These are phyloP conservation scores for Phytophthora sojae DNA, from an alignment of 352 stramenopile genomes.

Conservation along the genomic window DNA sequence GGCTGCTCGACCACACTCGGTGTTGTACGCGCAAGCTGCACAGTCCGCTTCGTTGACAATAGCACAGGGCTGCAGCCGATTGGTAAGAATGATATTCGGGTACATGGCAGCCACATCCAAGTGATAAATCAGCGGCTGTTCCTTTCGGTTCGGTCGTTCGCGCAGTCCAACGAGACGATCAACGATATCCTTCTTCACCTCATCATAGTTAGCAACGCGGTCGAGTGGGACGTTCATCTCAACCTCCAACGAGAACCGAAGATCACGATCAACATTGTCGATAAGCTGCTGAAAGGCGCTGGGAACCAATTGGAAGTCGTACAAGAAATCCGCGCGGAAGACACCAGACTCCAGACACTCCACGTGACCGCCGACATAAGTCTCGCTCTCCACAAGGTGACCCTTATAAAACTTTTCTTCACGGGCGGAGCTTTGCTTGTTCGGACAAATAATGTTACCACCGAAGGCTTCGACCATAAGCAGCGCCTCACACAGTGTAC, in stretches of 20 bases:
- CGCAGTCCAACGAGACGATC: conserved; percentile 94
- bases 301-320: conserved; percentile 97
- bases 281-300: conserved; percentile 96
- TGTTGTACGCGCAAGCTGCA: conserved; percentile 96
- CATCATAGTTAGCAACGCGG: conserved; percentile 91
- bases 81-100: conserved; percentile 99
- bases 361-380: conserved; percentile 99
- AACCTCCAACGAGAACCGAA: conserved; percentile 97
- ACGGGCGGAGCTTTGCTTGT: conserved; percentile 95
- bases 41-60: conserved; percentile 97
- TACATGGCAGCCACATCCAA: conserved; percentile 99
- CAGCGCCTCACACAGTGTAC: conserved; percentile 98
- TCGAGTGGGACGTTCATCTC: conserved; percentile 90
- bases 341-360: conserved; percentile 99
- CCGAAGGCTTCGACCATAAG: conserved; percentile 98
- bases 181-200: conserved; percentile 92
- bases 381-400: conserved; percentile 98
- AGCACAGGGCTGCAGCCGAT: conserved; percentile 97
- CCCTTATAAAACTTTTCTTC: conserved; percentile 91
- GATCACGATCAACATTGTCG: conserved; percentile 97
- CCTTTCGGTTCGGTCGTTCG: conserved; percentile 91
- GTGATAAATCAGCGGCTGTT: conserved; percentile 98
- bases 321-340: conserved; percentile 98
- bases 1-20: conserved; percentile 69
- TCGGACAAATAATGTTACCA: conserved; percentile 98